Base-by-base conservation (phyloP, 257 asterid genomes). In the Ajuga chamaepitys region DNA sequence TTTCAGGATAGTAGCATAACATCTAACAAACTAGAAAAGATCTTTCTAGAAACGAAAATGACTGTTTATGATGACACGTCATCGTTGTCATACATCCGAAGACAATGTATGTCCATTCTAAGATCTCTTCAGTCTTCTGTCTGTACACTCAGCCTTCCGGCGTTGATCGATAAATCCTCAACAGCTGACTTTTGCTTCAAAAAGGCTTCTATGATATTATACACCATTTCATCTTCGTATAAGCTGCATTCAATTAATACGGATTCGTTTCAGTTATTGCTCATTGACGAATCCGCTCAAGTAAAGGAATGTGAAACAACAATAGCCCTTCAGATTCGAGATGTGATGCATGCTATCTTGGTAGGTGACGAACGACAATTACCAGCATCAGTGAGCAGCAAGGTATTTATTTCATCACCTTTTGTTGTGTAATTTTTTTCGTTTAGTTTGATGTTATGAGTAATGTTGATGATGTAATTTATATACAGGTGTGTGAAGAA, bases 251-350 rank as follows among this genome's bases (percentile, higher is more conserved):
- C 25, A 2, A 10, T 57, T 11, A 37, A 52, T 24, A 72, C 65
- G 59, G 77, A 74, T 22, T 85, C 85, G 9, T 64, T 86, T 10
- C 60, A 69, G 0, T 53, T 83, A 42, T 40, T 86, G 75, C 80
- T 86, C 51, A 73, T 83, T 20, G 94, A 86, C 45, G 94, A 83
- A 70, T 89, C 94, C 58, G 83, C 94, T 11, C 87, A 86, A 60
- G 74, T 83, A 0, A 83, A 79, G 70, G 94, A 86, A 57, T 70
- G 87, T 38, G 89, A 86, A 67, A 67, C 94, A 5, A 14, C 57
- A 9, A 78, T 85, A 52, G 80, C 88, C 25, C 88, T 85, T 61
- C 88, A 82, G 61, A 58, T 85, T 35, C 74, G 62, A n/a, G 55
- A 64, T 9, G 66, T 85, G 46, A 76, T 52, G 52, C 83, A 74